Conservation (phyloP, 257 asterid genomes). For the Solanum dulcamara region DNA sequence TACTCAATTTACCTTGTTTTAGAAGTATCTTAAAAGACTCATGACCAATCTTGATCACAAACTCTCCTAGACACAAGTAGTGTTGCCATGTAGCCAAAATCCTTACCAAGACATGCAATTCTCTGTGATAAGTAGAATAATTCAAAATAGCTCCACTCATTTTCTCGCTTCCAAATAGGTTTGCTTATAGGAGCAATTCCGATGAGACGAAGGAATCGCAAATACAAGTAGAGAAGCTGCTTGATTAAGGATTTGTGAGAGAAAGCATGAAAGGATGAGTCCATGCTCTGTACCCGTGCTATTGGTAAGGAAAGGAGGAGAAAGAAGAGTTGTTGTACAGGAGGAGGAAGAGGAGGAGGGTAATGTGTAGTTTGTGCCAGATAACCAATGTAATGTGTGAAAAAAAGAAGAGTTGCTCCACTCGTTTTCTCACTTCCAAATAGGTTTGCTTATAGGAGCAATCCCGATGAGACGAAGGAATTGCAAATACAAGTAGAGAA, state of each 20-base stretch:
- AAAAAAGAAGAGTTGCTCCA: too few species aligned
- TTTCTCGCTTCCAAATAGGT: background rate
- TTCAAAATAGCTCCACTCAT: background rate
- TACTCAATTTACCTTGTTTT: too few species aligned
- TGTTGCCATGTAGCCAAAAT: too few species aligned
- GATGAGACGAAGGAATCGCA: background rate
- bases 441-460: background rate
- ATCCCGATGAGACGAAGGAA: background rate
- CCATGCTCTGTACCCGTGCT: background rate
- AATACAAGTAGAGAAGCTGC: background rate
- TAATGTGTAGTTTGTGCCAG: too few species aligned
- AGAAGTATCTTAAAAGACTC: too few species aligned
- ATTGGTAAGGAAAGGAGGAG: background rate
- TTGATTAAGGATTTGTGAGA: background rate
- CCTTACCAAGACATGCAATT: background rate
- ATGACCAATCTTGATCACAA: too few species aligned
- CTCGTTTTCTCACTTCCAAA: background rate
- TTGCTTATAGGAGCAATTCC: background rate
- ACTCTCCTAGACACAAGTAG: too few species aligned
- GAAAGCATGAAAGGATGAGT: background rate
- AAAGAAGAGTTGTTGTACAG: too few species aligned
- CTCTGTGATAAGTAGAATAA: background rate
- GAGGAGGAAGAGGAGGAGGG: too few species aligned
- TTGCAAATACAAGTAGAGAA: background rate
- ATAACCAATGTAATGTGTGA: too few species aligned